These are phyloP conservation scores for Aspergillus quadricinctus DNA, from an alignment of 2,329 filamentous ascomycete genomes.

Conservation along the genomic window DNA sequence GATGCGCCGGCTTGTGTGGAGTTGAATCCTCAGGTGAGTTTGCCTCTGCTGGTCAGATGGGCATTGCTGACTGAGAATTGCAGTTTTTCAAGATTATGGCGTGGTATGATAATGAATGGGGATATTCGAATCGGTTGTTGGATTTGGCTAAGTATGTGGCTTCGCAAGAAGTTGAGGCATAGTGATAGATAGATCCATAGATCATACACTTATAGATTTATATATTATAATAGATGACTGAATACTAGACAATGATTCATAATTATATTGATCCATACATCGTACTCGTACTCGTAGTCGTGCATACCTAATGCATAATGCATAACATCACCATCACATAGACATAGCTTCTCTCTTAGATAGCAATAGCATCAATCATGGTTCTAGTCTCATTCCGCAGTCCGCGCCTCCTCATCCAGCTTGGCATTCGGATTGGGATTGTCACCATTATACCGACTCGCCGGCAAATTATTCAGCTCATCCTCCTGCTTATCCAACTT, in stretches of 20 bases:
- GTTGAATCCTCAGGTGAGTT: constrained; percentile 54
- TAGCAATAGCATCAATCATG: too few species aligned
- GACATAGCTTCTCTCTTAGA: too few species aligned
- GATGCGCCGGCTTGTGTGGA: constrained; percentile 92
- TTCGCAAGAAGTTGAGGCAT: constrained; percentile 12
- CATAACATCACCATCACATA: too few species aligned
- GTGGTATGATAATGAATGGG: constrained; percentile 98
- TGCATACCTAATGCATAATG: too few species aligned
- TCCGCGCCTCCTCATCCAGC: constrained; percentile 13
- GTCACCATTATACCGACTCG: constrained; percentile 15
- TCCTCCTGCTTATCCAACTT: constrained; percentile 66
- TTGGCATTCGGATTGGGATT: background rate
- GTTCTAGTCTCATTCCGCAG: too few species aligned
- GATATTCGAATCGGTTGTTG: constrained; percentile 82
- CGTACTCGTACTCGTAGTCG: too few species aligned
- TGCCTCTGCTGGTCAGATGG: too few species aligned
- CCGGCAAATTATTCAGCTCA: constrained; percentile 51
- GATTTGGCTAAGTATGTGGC: constrained; percentile 50
- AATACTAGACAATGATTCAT: too few species aligned
- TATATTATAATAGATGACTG: background rate
- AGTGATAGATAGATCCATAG: constrained; percentile 5
- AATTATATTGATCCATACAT: too few species aligned
- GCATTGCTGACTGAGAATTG: background rate
- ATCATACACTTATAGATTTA: background rate
- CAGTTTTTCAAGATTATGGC: constrained; percentile 92